These are phyloP conservation scores for Phytopythium ostracodes DNA, from an alignment of 352 stramenopile genomes.

Conservation along the genomic window DNA sequence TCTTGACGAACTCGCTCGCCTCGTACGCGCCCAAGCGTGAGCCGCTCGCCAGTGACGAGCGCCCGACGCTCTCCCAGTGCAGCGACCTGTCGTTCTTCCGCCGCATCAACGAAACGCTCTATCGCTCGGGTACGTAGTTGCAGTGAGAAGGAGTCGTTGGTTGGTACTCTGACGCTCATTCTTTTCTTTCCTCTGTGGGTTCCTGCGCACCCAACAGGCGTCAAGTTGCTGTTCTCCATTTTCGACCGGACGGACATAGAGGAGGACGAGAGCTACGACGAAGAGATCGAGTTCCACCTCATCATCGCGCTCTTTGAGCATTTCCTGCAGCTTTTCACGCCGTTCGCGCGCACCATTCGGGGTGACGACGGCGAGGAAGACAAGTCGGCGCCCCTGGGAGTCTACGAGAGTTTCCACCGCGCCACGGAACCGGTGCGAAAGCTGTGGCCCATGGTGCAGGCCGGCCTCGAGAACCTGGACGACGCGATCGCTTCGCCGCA, in stretches of 20 bases:
- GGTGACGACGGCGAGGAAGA: not conserved
- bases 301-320: slow-evolving; percentile 52
- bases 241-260: slow-evolving; percentile 67
- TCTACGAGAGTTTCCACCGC: slow-evolving; percentile 30
- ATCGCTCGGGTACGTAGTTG: slow-evolving; percentile 32
- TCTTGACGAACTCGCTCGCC: slow-evolving; percentile 41
- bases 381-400: slow-evolving; percentile 3
- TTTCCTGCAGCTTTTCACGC: slow-evolving; percentile 57
- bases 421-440: slow-evolving; percentile 35
- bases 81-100: slow-evolving; percentile 30
- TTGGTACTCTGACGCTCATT: not conserved
- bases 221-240: slow-evolving; percentile 64
- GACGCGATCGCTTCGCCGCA: slow-evolving; percentile 47
- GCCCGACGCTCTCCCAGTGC: slow-evolving; percentile 18
- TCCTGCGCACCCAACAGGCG: slow-evolving; percentile 14
- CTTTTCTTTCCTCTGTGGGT: no score
- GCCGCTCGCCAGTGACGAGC: slow-evolving; percentile 17
- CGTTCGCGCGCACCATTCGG: slow-evolving; percentile 33
- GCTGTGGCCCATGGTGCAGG: slow-evolving; percentile 44
- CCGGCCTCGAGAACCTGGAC: slow-evolving; percentile 38
- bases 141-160: not conserved
- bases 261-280: slow-evolving; percentile 69
- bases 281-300: slow-evolving; percentile 68
- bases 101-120: slow-evolving; percentile 32
- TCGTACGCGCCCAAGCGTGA: slow-evolving; percentile 18